Evolutionary conservation across 257 asterid genomes (phyloP).

Genomic region (Cynanchum wilfordii): DNA sequence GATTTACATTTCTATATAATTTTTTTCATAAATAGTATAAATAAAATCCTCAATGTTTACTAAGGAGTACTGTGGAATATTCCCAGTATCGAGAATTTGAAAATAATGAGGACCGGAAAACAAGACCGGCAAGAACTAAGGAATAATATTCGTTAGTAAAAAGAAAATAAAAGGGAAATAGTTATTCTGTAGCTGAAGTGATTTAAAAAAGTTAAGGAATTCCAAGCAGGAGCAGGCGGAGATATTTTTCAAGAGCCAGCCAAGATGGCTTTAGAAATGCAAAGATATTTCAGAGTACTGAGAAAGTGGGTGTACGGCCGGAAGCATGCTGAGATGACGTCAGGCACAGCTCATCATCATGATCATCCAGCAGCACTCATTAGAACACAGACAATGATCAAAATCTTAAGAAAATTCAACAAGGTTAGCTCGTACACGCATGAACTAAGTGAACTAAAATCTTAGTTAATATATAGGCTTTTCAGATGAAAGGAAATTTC

Average conservation of each 20-base stretch:
- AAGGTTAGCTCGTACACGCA: background rate
- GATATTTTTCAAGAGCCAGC: constrained; percentile 5
- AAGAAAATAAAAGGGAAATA: background rate
- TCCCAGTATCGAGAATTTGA: background rate
- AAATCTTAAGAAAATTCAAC: constrained; percentile 13
- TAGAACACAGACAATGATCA: background rate
- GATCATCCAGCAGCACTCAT: background rate
- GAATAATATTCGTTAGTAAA: constrained; percentile 10
- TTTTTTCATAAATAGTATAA: background rate
- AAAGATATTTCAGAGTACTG: background rate
- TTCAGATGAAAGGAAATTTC: background rate
- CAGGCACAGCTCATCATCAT: background rate
- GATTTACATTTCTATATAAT: background rate
- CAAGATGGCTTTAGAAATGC: constrained; percentile 4
- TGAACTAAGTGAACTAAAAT: no score
- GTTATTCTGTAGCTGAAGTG: background rate
- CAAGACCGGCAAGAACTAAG: background rate
- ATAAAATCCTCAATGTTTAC: background rate
- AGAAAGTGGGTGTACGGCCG: background rate
- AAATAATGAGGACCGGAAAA: background rate
- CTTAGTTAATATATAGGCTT: no score
- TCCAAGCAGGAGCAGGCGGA: background rate
- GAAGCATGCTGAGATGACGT: background rate
- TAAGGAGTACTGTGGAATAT: background rate
- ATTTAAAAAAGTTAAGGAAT: background rate